Conservation (phyloP, 768 basidiomycete genomes). For the Leccinellum luteum region DNA sequence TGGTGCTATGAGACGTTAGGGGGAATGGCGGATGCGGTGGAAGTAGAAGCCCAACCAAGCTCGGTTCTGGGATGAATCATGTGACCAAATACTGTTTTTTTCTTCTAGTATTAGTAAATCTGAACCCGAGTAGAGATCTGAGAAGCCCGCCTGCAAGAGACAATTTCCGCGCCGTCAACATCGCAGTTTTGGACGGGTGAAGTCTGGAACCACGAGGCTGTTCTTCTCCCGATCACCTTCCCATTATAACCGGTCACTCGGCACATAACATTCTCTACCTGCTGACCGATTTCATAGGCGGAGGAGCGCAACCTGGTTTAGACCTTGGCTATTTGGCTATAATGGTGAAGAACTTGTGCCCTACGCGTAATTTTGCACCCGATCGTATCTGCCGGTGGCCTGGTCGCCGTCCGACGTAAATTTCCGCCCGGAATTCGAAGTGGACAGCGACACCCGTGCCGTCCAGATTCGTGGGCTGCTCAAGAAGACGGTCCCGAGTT, state of each 20-base stretch:
- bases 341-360: not conserved
- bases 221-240: not conserved
- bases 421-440: not conserved
- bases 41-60: conserved; percentile 31
- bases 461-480: no score
- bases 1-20: conserved; percentile 61
- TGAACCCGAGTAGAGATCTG: not conserved
- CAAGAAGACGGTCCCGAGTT: no score
- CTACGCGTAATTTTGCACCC: not conserved
- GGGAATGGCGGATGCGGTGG: conserved; percentile 59
- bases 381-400: not conserved
- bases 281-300: not conserved
- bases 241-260: not conserved
- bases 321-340: not conserved
- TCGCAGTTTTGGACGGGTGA: not conserved
- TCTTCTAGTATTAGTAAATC: not conserved
- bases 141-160: conserved; percentile 3
- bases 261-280: no score
- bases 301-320: not conserved
- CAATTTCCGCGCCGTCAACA: not conserved
- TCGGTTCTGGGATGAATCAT: not conserved
- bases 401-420: not conserved
- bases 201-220: not conserved
- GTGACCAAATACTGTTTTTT: not conserved
- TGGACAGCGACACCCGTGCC: not conserved